Conservation (phyloP, 495 filamentous ascomycete genomes). For the Neurospora sp. region DNA sequence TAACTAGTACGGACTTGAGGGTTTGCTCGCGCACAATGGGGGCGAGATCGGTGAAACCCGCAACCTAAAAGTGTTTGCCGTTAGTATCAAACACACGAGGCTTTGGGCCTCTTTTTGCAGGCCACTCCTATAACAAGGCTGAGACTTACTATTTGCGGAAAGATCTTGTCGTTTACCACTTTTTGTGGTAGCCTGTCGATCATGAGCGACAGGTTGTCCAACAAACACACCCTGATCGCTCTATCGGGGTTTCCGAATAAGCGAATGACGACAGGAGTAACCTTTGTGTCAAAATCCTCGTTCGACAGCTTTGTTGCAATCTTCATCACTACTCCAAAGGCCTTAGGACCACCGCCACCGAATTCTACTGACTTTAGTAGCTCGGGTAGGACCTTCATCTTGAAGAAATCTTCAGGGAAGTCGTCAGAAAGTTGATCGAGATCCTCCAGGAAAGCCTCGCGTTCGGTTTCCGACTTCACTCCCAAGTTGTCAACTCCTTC, state of each 20-base stretch:
- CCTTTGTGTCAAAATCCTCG: slow-evolving; percentile 76
- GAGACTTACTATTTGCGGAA: slow-evolving; percentile 69
- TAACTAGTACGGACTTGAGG: slow-evolving; percentile 77
- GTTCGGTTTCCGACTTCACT: slow-evolving; percentile 72
- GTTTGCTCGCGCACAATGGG: slow-evolving; percentile 93
- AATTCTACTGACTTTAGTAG: slow-evolving; percentile 96
- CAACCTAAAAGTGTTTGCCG: slow-evolving; percentile 37
- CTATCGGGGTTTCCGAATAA: slow-evolving; percentile 87
- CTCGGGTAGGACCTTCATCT: slow-evolving; percentile 91
- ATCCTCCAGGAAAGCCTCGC: slow-evolving; percentile 81
- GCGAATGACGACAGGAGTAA: slow-evolving; percentile 80
- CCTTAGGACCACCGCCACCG: slow-evolving; percentile 89
- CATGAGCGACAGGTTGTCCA: slow-evolving; percentile 85
- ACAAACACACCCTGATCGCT: slow-evolving; percentile 79
- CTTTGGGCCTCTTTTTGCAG: background rate
- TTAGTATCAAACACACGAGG: background rate
- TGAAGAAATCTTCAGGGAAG: slow-evolving; percentile 95
- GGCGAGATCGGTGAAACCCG: slow-evolving; percentile 85
- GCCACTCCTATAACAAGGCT: background rate
- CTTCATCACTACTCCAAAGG: slow-evolving; percentile 78
- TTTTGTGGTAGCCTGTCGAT: slow-evolving; percentile 85
- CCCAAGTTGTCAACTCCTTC: slow-evolving; percentile 89
- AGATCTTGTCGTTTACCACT: slow-evolving; percentile 91
- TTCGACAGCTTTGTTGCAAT: slow-evolving; percentile 76
- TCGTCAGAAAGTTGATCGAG: slow-evolving; percentile 81